Conservation (phyloP, 192 early-diverging fungal species). For the Coemansia sp. region DNA sequence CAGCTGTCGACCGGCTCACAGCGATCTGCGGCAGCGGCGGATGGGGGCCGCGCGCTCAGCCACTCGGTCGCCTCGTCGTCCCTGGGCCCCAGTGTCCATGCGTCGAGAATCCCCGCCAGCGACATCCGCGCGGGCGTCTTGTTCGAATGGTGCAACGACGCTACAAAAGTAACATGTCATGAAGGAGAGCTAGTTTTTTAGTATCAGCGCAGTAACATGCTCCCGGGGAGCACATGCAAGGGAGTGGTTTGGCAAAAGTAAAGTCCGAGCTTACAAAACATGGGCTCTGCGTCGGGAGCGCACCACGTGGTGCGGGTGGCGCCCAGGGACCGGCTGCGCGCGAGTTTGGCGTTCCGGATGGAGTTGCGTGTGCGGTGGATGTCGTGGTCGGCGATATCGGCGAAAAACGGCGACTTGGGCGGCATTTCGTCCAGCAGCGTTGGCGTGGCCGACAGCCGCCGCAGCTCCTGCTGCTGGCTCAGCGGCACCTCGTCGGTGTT, state of each 20-base stretch:
- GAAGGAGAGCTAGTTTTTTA: too few relatives aligned
- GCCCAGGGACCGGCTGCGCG: constrained; percentile 5
- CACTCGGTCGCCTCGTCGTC: not conserved
- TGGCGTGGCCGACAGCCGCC: not conserved
- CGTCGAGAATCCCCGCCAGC: constrained; percentile 12
- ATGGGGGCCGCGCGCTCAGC: constrained; percentile 5
- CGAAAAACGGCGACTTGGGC: constrained; percentile 36
- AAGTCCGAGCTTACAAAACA: constrained; percentile 13
- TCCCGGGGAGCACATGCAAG: too few relatives aligned
- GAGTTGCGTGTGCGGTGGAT: constrained; percentile 8
- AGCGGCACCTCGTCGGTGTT: constrained; percentile 35
- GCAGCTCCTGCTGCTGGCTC: constrained; percentile 16
- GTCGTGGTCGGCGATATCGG: not conserved
- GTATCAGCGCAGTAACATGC: too few relatives aligned
- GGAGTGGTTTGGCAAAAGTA: too few relatives aligned
- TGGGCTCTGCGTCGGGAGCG: not conserved
- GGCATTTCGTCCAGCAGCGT: constrained; percentile 28
- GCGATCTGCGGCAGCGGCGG: not conserved
- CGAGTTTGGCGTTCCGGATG: constrained; percentile 10
- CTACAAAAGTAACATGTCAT: too few relatives aligned
- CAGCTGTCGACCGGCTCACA: not conserved
- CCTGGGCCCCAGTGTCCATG: not conserved
- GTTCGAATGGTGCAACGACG: constrained; percentile 8
- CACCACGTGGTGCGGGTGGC: constrained; percentile 16
- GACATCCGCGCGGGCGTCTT: constrained; percentile 13